A percentile compares a stretch with the other conserved stretches of the same genome.
Evolutionary conservation across 805 yeast genomes (phyloP).

Genomic region (Saturnispora zaruensis): DNA sequence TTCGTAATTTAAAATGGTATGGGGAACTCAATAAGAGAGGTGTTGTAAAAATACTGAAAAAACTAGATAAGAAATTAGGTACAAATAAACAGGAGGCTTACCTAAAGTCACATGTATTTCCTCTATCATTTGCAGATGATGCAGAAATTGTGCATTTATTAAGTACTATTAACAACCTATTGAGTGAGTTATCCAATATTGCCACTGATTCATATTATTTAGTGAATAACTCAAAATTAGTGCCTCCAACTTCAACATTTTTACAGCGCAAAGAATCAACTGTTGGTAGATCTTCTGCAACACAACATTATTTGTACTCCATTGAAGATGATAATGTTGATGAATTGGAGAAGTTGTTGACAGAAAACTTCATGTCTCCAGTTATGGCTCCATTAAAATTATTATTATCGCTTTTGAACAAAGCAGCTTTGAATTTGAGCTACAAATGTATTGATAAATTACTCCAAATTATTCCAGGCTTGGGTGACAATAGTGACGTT

Average conservation of each 20-base stretch:
- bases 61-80: constrained; percentile 77
- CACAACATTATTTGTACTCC: constrained; percentile 15
- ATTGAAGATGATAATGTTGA: constrained; percentile 26
- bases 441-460: constrained; percentile 49
- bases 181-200: constrained; percentile 38
- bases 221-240: constrained; percentile 9
- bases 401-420: constrained; percentile 53
- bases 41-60: constrained; percentile 78
- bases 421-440: constrained; percentile 50
- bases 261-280: background rate
- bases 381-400: constrained; percentile 46
- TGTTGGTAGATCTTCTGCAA: background rate
- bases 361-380: constrained; percentile 35
- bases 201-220: constrained; percentile 5
- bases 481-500: constrained; percentile 62
- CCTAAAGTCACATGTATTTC: constrained; percentile 57
- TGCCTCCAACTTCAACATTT: constrained; percentile 21
- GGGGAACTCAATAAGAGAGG: constrained; percentile 91
- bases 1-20: constrained; percentile 85
- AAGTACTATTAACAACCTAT: constrained; percentile 40
- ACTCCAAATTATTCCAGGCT: constrained; percentile 40
- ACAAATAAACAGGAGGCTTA: constrained; percentile 48
- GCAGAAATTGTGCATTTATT: constrained; percentile 47
- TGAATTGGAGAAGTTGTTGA: constrained; percentile 36
- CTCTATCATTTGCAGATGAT: constrained; percentile 73